A percentile compares a stretch with the other conserved stretches of the same genome.
phyloP scores from a whole-genome alignment of 2,329 filamentous ascomycete genomes.

The Fusarium tuaranense region DNA sequence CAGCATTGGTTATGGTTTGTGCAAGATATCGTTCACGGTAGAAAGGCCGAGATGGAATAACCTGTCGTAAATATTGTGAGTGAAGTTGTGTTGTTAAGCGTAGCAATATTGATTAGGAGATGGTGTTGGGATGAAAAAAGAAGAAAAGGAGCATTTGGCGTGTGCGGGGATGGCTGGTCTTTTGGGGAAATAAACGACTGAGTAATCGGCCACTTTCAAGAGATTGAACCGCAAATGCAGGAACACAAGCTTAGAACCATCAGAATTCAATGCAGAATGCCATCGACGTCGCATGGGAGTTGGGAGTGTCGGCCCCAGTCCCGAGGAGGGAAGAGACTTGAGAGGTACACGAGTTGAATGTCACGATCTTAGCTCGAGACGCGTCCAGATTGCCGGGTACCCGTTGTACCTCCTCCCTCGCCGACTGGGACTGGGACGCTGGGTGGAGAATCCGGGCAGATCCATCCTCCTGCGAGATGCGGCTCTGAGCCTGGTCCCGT shows the following conservation, averaged over 20 bases:
- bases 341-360: slow-evolving; percentile 43
- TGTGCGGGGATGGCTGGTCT: not conserved
- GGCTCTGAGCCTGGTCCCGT: slow-evolving; percentile 44
- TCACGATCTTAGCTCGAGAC: slow-evolving; percentile 47
- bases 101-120: not conserved
- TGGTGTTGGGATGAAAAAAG: too few species aligned
- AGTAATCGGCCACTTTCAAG: not conserved
- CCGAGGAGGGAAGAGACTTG: slow-evolving; percentile 42
- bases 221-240: not conserved
- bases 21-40: not conserved
- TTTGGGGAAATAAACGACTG: not conserved
- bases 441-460: slow-evolving; percentile 45
- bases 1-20: not conserved
- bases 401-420: slow-evolving; percentile 38
- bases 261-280: not conserved
- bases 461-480: slow-evolving; percentile 40
- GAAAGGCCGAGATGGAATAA: not conserved
- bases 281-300: slow-evolving; percentile 13
- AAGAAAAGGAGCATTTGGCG: not conserved
- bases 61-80: not conserved
- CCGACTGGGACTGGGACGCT: not conserved
- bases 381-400: slow-evolving; percentile 45
- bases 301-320: slow-evolving; percentile 23
- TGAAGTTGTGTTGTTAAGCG: not conserved
- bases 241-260: not conserved